phyloP scores from a whole-genome alignment of 106 monocot genomes.

The Hemerocallis citrina region DNA sequence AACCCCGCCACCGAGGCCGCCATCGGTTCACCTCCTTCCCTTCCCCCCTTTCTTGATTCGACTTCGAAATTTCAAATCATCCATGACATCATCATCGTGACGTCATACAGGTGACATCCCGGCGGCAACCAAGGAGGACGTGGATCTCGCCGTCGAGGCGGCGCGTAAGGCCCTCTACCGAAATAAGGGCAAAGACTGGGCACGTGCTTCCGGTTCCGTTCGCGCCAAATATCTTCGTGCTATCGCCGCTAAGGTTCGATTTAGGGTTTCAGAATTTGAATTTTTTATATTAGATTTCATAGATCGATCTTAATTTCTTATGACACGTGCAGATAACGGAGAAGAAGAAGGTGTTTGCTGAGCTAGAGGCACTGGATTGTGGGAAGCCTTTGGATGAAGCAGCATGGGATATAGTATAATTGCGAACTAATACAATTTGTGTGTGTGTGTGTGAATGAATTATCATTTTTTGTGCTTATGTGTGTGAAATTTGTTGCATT shows the following conservation, averaged over 20 bases:
- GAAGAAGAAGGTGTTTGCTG: slow-evolving; percentile 66
- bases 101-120: slow-evolving; percentile 71
- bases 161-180: slow-evolving; percentile 67
- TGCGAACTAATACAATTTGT: not conserved
- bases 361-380: slow-evolving; percentile 76
- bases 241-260: slow-evolving; percentile 96
- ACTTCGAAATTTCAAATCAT: no score
- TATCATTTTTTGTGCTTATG: not conserved
- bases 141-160: slow-evolving; percentile 82
- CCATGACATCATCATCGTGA: no score
- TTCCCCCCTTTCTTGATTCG: not conserved
- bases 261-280: not conserved
- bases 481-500: not conserved
- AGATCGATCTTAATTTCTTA: no score
- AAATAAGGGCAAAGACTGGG: slow-evolving; percentile 79
- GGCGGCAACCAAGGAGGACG: slow-evolving; percentile 86
- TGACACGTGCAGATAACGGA: slow-evolving; percentile 71
- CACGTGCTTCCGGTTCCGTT: slow-evolving; percentile 67
- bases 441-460: no score
- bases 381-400: slow-evolving; percentile 97
- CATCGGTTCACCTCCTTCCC: slow-evolving; percentile 45
- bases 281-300: not conserved
- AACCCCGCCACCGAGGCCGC: slow-evolving; percentile 71
- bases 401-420: slow-evolving; percentile 88
- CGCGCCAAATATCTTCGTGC: slow-evolving; percentile 89